Percentiles rank a stretch among this genome's conserved stretches.
Conservation (phyloP, 352 stramenopile species). For the Globisporangium echinulatum region DNA sequence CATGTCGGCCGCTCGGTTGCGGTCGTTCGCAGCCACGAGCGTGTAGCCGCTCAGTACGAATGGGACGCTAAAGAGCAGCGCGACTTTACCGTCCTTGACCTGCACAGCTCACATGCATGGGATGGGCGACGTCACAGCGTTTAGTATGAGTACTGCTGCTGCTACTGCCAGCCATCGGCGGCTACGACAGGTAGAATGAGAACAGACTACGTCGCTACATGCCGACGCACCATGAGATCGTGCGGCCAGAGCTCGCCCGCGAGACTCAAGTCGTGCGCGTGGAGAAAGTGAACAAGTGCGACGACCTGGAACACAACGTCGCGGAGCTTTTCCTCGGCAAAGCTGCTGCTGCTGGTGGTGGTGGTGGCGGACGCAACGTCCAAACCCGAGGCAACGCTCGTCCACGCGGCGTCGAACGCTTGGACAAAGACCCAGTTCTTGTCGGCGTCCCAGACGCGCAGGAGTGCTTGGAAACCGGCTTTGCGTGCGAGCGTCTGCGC, state of each 20-base stretch:
- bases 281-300: slow-evolving; percentile 53
- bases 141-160: no score
- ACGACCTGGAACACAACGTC: slow-evolving; percentile 43
- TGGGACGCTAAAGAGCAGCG: slow-evolving; percentile 32
- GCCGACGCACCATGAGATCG: slow-evolving; percentile 33
- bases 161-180: no score
- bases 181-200: no score
- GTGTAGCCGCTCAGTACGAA: slow-evolving; percentile 45
- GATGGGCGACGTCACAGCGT: no score
- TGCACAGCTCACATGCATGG: slow-evolving; percentile 7
- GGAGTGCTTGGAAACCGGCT: slow-evolving; percentile 35
- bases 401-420: slow-evolving; percentile 30
- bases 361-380: slow-evolving; percentile 13
- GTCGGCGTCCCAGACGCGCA: slow-evolving; percentile 43
- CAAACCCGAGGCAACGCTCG: background rate
- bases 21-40: slow-evolving; percentile 31
- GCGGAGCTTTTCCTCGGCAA: slow-evolving; percentile 42
- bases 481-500: slow-evolving; percentile 24
- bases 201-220: background rate
- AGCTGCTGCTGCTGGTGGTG: slow-evolving; percentile 7
- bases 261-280: slow-evolving; percentile 39
- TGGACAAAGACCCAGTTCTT: slow-evolving; percentile 54
- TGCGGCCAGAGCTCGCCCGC: slow-evolving; percentile 43
- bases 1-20: slow-evolving; percentile 36
- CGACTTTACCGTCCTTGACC: slow-evolving; percentile 31